Evolutionary conservation across 495 filamentous ascomycete species (phyloP).

Genomic region (Tirmania nivea): DNA sequence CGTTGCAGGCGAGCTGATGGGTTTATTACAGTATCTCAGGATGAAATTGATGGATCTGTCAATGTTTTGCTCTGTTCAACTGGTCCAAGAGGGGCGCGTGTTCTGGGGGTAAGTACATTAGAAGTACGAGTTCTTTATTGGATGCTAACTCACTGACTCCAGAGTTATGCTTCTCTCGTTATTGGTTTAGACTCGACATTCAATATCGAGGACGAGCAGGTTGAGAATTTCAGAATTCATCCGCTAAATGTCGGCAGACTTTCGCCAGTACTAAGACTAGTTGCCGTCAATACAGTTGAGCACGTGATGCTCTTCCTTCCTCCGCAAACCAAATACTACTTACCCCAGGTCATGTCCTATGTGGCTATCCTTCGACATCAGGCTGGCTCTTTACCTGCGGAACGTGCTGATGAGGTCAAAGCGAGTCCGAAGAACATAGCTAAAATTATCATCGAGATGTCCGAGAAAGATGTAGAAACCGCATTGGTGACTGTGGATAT

Average conservation of each 20-base stretch:
- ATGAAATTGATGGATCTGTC: constrained; percentile 9
- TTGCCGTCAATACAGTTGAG: constrained; percentile 16
- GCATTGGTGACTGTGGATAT: constrained; percentile 7
- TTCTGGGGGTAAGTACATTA: constrained; percentile 8
- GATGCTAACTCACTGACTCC: background rate
- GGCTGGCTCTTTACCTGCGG: constrained; percentile 5
- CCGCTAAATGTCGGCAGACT: constrained; percentile 10
- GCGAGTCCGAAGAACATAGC: constrained; percentile 6
- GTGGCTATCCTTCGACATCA: constrained; percentile 10
- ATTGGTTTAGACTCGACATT: constrained; percentile 19
- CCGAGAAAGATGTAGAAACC: constrained; percentile 1
- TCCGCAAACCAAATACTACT: background rate
- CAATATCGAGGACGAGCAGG: constrained; percentile 4
- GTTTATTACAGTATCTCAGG: constrained; percentile 8
- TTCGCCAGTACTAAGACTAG: constrained; percentile 13
- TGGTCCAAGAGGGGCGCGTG: constrained; percentile 4
- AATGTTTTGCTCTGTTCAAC: constrained; percentile 12
- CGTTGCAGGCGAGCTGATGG: constrained; percentile 8
- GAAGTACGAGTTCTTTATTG: background rate
- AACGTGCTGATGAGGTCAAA: constrained; percentile 7
- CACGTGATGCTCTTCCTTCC: constrained; percentile 10
- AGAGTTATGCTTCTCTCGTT: constrained; percentile 6
- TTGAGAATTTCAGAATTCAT: constrained; percentile 6
- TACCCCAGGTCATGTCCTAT: background rate
- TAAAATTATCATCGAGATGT: constrained; percentile 8